Conservation (phyloP, 2,329 filamentous ascomycete genomes). For the Sporothrix mexicana region DNA sequence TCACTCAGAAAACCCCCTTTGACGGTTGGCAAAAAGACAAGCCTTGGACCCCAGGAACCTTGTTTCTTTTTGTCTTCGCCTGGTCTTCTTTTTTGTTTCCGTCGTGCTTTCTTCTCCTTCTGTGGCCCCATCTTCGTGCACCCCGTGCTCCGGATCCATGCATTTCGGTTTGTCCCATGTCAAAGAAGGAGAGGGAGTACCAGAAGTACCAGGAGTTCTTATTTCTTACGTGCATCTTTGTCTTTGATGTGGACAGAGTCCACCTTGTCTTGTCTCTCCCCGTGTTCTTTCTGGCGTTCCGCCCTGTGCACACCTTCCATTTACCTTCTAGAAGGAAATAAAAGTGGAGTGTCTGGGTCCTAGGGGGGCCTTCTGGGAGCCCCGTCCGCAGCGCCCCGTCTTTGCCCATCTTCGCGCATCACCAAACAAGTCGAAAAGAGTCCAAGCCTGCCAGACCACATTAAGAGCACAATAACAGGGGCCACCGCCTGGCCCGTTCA, state of each 20-base stretch:
- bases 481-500: conserved; percentile 1
- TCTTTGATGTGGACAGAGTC: neutral
- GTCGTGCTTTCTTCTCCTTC: neutral
- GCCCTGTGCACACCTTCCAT: conserved; percentile 16
- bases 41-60: neutral
- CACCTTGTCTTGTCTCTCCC: neutral
- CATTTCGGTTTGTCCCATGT: neutral
- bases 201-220: neutral
- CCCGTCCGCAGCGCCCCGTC: conserved; percentile 11
- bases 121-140: neutral
- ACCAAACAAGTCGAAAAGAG: no score
- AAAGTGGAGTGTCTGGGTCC: neutral
- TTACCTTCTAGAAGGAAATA: conserved; percentile 9
- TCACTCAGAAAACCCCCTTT: neutral
- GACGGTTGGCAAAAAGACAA: conserved; percentile 1
- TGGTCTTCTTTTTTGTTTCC: neutral
- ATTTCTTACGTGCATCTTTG: neutral
- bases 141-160: neutral
- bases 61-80: neutral
- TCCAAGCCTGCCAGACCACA: no score
- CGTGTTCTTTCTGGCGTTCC: neutral
- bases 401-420: neutral
- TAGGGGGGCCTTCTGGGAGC: no score
- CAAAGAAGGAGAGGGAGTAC: no score
- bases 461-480: neutral